Evolutionary conservation across 805 yeast genomes (phyloP).

Genomic region (Nakazawaea wyomingensis): DNA sequence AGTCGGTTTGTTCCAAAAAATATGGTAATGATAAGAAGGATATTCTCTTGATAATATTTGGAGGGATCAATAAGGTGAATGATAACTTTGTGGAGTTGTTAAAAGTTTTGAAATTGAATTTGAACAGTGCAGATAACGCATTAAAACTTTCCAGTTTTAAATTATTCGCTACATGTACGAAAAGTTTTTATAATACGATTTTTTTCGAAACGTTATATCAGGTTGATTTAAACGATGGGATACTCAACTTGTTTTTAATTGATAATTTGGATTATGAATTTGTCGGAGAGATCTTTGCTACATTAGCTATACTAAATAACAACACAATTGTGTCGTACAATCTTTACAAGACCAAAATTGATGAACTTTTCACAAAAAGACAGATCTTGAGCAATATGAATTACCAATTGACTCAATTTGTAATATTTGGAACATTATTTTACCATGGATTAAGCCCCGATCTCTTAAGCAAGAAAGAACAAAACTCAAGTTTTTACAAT

Average conservation of each 20-base stretch:
- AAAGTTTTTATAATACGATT: conserved; percentile 8
- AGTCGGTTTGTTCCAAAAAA: neutral
- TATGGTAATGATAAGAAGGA: conserved; percentile 6
- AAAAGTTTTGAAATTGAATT: neutral
- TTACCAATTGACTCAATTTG: conserved; percentile 10
- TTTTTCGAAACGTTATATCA: conserved; percentile 10
- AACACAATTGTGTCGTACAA: conserved; percentile 8
- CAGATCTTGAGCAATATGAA: conserved; percentile 8
- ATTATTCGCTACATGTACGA: conserved; percentile 2
- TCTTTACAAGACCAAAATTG: neutral
- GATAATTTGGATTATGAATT: conserved; percentile 7
- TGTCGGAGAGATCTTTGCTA: conserved; percentile 5
- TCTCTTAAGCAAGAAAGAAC: conserved; percentile 9
- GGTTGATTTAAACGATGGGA: conserved; percentile 10
- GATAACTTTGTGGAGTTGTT: conserved; percentile 5
- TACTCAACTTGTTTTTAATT: conserved; percentile 5
- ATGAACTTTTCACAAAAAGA: neutral
- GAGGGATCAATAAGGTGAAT: conserved; percentile 3
- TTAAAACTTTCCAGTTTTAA: conserved; percentile 3
- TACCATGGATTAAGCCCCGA: conserved; percentile 10
- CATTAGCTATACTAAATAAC: conserved; percentile 7
- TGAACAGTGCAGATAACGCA: neutral
- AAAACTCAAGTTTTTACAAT: conserved; percentile 22
- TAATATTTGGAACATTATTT: conserved; percentile 1
- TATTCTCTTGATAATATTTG: conserved; percentile 7